phyloP scores from a whole-genome alignment of 116 monocot species.

The Trichopus zeylanicus region DNA sequence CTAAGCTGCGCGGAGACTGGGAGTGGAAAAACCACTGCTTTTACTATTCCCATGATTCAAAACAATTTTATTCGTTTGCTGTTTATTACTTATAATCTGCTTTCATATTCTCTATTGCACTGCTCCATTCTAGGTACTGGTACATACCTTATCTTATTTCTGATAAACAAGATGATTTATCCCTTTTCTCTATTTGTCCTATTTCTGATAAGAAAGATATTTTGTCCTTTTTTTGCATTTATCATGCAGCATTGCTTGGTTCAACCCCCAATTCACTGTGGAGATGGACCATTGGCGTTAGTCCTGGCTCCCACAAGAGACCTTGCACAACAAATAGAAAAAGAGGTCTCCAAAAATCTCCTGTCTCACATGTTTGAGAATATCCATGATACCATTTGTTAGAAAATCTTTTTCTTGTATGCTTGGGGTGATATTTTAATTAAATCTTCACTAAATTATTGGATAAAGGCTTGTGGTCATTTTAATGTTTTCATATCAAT shows the following conservation, averaged over 20 bases:
- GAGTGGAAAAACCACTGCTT: slow-evolving; percentile 64
- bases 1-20: slow-evolving; percentile 60
- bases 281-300: slow-evolving; percentile 57
- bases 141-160: too few relatives aligned
- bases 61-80: not conserved
- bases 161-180: too few relatives aligned
- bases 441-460: too few relatives aligned
- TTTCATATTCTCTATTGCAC: too few relatives aligned
- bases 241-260: slow-evolving; percentile 47
- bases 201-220: too few relatives aligned
- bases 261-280: slow-evolving; percentile 31
- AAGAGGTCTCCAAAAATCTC: slow-evolving; percentile 30
- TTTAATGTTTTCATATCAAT: too few relatives aligned
- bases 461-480: too few relatives aligned
- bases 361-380: not conserved
- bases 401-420: too few relatives aligned
- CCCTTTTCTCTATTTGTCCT: too few relatives aligned
- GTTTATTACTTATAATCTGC: not conserved
- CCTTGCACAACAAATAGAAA: slow-evolving; percentile 62
- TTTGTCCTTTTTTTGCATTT: not conserved
- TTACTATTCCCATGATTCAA: slow-evolving; percentile 59
- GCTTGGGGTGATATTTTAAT: too few relatives aligned
- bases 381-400: not conserved
- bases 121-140: too few relatives aligned
- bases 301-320: slow-evolving; percentile 66